Evolutionary conservation across 2,329 filamentous ascomycete genomes (phyloP), one percentile per base, ranked within the genome.

Genomic region (Fusarium sp.): DNA sequence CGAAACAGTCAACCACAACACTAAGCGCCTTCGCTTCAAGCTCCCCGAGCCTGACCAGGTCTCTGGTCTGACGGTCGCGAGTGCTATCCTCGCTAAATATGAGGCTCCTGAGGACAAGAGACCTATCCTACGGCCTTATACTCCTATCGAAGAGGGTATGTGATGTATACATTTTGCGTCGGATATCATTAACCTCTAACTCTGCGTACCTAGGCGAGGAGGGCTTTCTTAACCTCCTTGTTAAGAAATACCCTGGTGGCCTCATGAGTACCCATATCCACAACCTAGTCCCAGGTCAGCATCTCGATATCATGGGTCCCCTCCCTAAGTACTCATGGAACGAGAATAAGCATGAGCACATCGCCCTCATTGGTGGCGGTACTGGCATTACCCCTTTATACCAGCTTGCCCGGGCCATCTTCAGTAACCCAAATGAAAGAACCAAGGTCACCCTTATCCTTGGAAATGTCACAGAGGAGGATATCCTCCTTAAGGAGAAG

Each of bases 311-410:
- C 86, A 98, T 98, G 88, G 96, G 96, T 16, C 96, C 96, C 2
- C 90, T 99, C 39, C 93, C 94, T 76, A 99, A 99, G 84, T 98
- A 98, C 83, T 83, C 89, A 34, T 98, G 95, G 95, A 79, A 89
- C 56, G 78, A 91, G 73, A 98, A 98, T 89, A 98, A 97, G 89
- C 95, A 98, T 85, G 85, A 93, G 66, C 94, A 98, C 86, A 90
- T 97, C 76, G 91, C 89, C 40, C 86, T 95, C 72, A 89, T 99
- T 69, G 94, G 95, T 15, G 96, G 96, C 76, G 96, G 96, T 71
- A 98, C 96, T 8, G 96, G 96, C 66, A 97, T 99, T 81, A 96
- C 96, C 11, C 96, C 96, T 74, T 98, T 98, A 95, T 98, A 93
- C 87, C 96, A 99, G 87, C 90, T 99, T 47, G 87, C 90, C 71